These are phyloP conservation scores for Trapa incisa DNA, from an alignment of 345 rosid genomes.

Conservation along the genomic window DNA sequence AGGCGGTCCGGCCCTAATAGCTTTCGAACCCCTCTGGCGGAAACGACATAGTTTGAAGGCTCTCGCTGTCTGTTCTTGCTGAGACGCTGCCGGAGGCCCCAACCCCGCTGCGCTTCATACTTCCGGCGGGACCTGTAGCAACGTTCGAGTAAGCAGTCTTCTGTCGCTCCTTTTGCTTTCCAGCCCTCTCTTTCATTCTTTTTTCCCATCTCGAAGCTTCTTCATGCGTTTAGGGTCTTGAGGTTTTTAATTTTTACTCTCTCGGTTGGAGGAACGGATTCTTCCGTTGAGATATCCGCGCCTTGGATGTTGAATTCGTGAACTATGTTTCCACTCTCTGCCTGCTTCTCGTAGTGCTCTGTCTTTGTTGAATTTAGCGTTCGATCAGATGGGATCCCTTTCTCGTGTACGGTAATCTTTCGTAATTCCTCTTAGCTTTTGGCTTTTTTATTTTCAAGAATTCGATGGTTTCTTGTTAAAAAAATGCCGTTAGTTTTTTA, in stretches of 20 bases:
- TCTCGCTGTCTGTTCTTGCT: neutral
- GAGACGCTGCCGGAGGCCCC: neutral
- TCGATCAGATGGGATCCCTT: neutral
- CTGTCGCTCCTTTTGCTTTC: neutral
- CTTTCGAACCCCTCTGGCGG: neutral
- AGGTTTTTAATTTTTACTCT: neutral
- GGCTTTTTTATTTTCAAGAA: no score
- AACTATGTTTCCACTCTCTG: neutral
- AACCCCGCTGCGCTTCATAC: neutral
- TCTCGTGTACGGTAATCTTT: neutral
- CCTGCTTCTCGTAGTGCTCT: neutral
- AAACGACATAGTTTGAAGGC: constrained; percentile 1
- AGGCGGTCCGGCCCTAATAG: neutral
- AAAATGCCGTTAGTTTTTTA: no score
- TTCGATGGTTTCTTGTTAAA: no score
- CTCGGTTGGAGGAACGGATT: neutral
- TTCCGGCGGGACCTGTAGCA: neutral
- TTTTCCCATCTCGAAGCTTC: neutral
- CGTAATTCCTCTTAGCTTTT: neutral
- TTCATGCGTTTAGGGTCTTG: neutral
- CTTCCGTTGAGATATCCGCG: neutral
- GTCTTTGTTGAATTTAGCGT: neutral
- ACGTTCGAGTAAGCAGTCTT: neutral
- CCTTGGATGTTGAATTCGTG: neutral
- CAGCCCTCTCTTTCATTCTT: neutral